phyloP scores from a whole-genome alignment of 352 stramenopile genomes.

The Blastocystis sp. region DNA sequence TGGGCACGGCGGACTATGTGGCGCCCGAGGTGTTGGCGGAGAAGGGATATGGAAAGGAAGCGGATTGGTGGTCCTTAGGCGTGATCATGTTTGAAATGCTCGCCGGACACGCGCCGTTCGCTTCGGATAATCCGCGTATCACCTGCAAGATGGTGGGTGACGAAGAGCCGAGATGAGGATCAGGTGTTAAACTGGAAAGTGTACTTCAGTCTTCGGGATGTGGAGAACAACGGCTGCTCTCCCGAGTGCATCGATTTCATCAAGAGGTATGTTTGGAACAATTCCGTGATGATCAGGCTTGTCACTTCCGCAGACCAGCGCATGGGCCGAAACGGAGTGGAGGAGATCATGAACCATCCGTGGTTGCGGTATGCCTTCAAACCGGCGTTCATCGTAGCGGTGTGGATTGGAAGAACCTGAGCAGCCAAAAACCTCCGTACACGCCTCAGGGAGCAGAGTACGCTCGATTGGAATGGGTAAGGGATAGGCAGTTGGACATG shows the following conservation, averaged over 20 bases:
- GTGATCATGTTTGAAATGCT: constrained; percentile 99
- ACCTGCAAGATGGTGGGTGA: constrained; percentile 79
- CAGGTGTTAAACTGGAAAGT: constrained; percentile 88
- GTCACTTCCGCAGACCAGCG: constrained; percentile 88
- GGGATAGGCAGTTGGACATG: constrained; percentile 8
- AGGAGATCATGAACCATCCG: constrained; percentile 92
- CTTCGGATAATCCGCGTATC: constrained; percentile 90
- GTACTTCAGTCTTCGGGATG: constrained; percentile 79
- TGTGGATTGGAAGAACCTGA: constrained; percentile 72
- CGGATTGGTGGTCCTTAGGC: constrained; percentile 97
- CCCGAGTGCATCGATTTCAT: constrained; percentile 87
- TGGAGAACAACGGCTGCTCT: constrained; percentile 74
- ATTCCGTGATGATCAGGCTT: constrained; percentile 78
- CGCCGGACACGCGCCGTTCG: constrained; percentile 97
- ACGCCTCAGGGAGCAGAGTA: constrained; percentile 76
- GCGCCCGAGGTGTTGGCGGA: constrained; percentile 92
- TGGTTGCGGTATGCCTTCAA: constrained; percentile 83
- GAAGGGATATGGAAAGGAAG: constrained; percentile 83
- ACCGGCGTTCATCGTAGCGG: constrained; percentile 81
- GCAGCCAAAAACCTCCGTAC: constrained; percentile 72
- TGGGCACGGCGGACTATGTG: constrained; percentile 98
- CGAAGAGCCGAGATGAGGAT: constrained; percentile 69
- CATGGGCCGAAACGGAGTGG: constrained; percentile 86
- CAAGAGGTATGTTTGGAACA: constrained; percentile 74
- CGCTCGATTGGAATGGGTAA: constrained; percentile 70